Evolutionary conservation across 164 flowering plant species (phyloP), one percentile per base, ranked within the genome.

Genomic region (Echeveria elegans): DNA sequence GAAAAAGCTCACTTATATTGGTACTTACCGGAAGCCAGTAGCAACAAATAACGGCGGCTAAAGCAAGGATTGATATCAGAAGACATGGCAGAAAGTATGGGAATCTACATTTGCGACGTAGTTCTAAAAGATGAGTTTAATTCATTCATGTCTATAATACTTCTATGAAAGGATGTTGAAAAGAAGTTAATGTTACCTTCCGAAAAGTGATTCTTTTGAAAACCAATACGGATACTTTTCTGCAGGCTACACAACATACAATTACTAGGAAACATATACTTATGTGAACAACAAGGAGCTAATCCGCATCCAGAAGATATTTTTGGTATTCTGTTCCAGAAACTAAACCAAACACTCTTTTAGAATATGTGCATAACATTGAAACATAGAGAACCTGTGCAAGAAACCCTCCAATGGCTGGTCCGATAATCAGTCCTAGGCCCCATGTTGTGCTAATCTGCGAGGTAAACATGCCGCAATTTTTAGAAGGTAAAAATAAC

Each of bases 51-150:
- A 66, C 41, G 8, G 77, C 79, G 12, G 21, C 76, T 0, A 77
- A 16, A 6, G 83, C 83, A 31, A 80, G 76, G 30, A 76, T 14
- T 11, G 83, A 82, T 50, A 76, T 80, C 37, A n/a, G 19, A 11
- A 80, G 71, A 67, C 82, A 82, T 18, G 86, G 83, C 68, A 82
- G 63, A 63, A 82, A 74, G 72, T 82, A 82, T 6, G 86, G 86
- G 65, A 82, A 82, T 63, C 83, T 82, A 76, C 82, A 76, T 24
- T 11, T 48, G 8, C 36, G 56, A 48, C 23, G 16, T 4, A 2
- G 26, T 26, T 21, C 60, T 24, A 10, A 28, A 28, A 14, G 34
- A 28, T 56, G 32, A 56, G 32, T 28, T 11, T 29, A 2, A 7
- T 28, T 14, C 28, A 1, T 56, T 18, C n/a, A n/a, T n/a, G n/a